Base-by-base conservation (phyloP, 495 filamentous ascomycete genomes). In the Tuber umbilicatum region DNA sequence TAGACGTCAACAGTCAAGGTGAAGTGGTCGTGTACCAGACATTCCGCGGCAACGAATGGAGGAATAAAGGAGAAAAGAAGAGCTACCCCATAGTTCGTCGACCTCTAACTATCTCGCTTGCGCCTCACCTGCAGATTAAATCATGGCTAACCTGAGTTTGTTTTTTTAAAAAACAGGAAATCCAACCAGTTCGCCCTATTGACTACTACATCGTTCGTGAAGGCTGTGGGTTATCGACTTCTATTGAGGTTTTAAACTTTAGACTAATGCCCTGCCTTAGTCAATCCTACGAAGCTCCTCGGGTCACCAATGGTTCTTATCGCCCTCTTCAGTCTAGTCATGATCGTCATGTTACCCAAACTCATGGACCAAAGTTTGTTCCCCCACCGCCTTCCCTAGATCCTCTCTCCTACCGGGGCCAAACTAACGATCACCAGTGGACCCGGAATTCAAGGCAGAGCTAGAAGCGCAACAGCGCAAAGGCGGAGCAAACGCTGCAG, bases 281-380 rank as follows among this genome's bases (percentile, higher is more conserved):
- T 82, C 74, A 79, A 73, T 31, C 87, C 89, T 10, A 76, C 97
- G 73, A 86, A 87, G 76, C 88, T 98, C 64, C 86, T 98, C 79
- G 92, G 92, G 84, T 97, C 91, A 81, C 95, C 95, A 5, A 98
- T 98, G 92, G 97, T 99, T 73, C 85, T 99, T 68, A 88, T 99
- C 84, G 92, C 91, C 19, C 82, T 97, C 35, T 89, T 94, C 37
- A 91, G 90, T 42, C 86, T 97, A 86, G 90, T 83, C 0, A 84
- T 97, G 68, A 93, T 97, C 60, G 85, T 97, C 70, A 94, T 94
- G 40, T 90, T 98, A 89, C 95, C 95, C 14, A 94, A 97, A 84
- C 82, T 99, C 45, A 89, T 98, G 84, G 94, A 98, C 71, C 97
- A 97, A 78, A 97, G 94, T 97, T 89, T 73, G 94, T 89, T 71